A percentile compares a stretch with the other conserved stretches of the same genome.
phyloP scores from a whole-genome alignment of 495 filamentous ascomycete species.

The Copromyces sp. region DNA sequence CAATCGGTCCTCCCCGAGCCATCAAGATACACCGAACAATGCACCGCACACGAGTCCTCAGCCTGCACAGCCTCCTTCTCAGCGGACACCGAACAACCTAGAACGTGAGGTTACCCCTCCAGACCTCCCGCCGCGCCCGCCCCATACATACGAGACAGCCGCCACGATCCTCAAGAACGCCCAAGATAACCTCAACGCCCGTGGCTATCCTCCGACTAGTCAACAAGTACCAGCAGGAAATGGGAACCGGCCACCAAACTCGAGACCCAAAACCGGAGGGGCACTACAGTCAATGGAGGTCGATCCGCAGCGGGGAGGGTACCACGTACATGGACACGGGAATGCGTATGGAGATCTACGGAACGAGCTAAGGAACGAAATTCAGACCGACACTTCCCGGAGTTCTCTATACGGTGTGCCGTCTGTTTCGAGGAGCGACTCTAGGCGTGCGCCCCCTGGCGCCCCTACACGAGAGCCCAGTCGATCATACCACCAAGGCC shows the following conservation, averaged over 20 bases:
- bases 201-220: conserved; percentile 4
- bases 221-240: neutral
- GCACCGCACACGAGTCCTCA: neutral
- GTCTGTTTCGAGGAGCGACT: conserved; percentile 40
- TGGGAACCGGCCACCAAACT: conserved; percentile 15
- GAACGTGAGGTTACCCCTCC: conserved; percentile 12
- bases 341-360: neutral
- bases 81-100: conserved; percentile 2
- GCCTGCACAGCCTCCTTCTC: conserved; percentile 2
- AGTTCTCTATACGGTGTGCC: conserved; percentile 48
- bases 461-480: conserved; percentile 59
- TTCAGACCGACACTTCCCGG: conserved; percentile 56
- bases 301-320: conserved; percentile 32
- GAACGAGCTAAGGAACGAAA: conserved; percentile 45
- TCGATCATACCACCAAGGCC: conserved; percentile 53
- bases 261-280: conserved; percentile 35
- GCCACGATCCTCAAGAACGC: conserved; percentile 25
- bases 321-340: conserved; percentile 22
- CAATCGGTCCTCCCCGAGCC: conserved; percentile 5
- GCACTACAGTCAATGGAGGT: conserved; percentile 26
- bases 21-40: neutral
- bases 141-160: conserved; percentile 28
- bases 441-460: conserved; percentile 54
- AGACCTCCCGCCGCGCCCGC: conserved; percentile 23
- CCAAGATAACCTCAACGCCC: conserved; percentile 22